Evolutionary conservation across 768 basidiomycete genomes (phyloP).

Genomic region (Trametes punicea): DNA sequence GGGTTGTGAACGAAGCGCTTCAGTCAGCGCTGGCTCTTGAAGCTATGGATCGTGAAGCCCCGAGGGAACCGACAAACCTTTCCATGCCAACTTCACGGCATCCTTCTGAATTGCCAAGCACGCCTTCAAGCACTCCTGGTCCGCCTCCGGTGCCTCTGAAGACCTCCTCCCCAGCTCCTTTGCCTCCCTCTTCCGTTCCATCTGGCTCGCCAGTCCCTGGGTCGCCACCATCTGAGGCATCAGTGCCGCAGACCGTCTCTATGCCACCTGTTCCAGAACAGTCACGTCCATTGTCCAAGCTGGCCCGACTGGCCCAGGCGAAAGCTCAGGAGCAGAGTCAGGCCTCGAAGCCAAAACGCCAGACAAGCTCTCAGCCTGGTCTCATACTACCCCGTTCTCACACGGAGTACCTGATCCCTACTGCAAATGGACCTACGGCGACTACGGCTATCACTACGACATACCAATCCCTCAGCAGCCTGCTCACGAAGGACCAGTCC

Average conservation of each 20-base stretch:
- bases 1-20: constrained; percentile 63
- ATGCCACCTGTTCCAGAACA: neutral
- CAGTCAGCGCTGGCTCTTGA: constrained; percentile 64
- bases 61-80: neutral
- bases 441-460: constrained; percentile 84
- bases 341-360: constrained; percentile 29
- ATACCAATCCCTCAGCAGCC: constrained; percentile 66
- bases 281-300: constrained; percentile 53
- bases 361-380: constrained; percentile 16
- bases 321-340: constrained; percentile 37
- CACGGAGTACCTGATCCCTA: constrained; percentile 74
- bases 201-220: neutral
- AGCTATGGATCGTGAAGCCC: constrained; percentile 37
- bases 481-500: constrained; percentile 35
- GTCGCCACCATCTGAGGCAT: neutral
- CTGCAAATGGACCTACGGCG: constrained; percentile 78
- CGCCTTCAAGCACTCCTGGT: neutral
- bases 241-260: neutral
- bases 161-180: neutral
- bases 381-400: constrained; percentile 41
- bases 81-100: constrained; percentile 9
- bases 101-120: neutral
- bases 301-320: constrained; percentile 69
- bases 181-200: neutral
- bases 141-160: neutral